Evolutionary conservation across 1,284 basidiomycete species (phyloP), one percentile per base, ranked within the genome.

Genomic region (Macrocystidia cucumis): DNA sequence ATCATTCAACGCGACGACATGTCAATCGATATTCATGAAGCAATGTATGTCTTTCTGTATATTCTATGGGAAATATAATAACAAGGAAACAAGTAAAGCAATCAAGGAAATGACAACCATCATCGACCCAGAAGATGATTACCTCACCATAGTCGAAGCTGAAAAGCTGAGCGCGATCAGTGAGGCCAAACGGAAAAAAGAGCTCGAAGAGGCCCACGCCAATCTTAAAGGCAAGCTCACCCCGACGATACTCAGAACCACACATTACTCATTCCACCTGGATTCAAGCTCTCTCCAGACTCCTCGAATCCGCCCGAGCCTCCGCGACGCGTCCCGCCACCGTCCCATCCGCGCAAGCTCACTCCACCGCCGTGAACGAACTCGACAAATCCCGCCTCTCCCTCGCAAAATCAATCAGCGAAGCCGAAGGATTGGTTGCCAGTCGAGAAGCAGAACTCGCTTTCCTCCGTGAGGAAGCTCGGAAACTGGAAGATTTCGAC

Each of bases 51-150:
- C 4, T 12, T 7, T 17, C 14, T 12, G 17, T 16, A 9, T 12
- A 18, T 5, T 30, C 12, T 16, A n/a, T 30, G 14, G 28, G 28
- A 7, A 29, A 7, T 29, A 8, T 14, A 29, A 29, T 29, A 19
- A 9, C 9, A 33, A 29, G 40, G 4, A 31, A 21, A 12, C 29
- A 34, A 85, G 81, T 35, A 75, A 78, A 45, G 69, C 78, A 11
- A 74, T 86, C 28, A 65, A 64, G 43, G 77, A 75, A 40, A 80
- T 85, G 70, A 58, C 69, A 21, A 66, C 69, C 2, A 74, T 84
- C 40, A 78, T 86, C 33, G 76, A 82, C 47, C 78, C 81, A 2
- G 78, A 79, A 25, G 80, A 83, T 37, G 82, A 86, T 54, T 85
- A 75, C 49, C 59, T 81, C 39, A 78, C 77, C 6, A 81, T 86